Percentiles rank a stretch among this genome's conserved stretches.
Conservation (phyloP, 306 rosid species). For the Echinosophora koreensis region DNA sequence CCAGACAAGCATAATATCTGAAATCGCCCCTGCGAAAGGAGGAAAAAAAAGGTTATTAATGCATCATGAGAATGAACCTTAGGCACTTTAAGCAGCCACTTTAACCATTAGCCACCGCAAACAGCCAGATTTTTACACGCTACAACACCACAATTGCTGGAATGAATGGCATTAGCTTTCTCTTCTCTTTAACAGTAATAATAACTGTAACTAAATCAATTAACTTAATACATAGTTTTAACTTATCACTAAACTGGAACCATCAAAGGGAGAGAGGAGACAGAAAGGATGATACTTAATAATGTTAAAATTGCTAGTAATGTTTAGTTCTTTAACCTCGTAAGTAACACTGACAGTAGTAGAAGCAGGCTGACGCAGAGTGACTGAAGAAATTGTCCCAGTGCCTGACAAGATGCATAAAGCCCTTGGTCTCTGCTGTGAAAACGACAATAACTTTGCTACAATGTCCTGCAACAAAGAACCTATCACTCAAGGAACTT, state of each 20-base stretch:
- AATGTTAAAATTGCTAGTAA: conserved; percentile 4
- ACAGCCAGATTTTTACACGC: background rate
- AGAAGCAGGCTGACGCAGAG: conserved; percentile 92
- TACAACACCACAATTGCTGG: background rate
- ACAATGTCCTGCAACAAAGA: conserved; percentile 79
- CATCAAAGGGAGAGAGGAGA: conserved; percentile 18
- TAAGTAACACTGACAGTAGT: conserved; percentile 67
- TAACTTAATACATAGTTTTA: background rate
- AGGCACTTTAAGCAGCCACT: conserved; percentile 3
- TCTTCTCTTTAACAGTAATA: background rate
- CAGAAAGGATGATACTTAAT: conserved; percentile 18
- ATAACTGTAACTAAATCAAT: conserved; percentile 34
- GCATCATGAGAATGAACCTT: conserved; percentile 28
- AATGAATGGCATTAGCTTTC: conserved; percentile 9
- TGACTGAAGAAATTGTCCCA: conserved; percentile 80
- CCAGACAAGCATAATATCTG: conserved; percentile 94
- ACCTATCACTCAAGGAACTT: conserved; percentile 38
- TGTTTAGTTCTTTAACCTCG: conserved; percentile 64
- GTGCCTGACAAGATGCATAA: conserved; percentile 86
- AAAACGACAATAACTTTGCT: conserved; percentile 71
- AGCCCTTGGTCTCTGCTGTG: conserved; percentile 94
- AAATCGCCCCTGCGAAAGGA: conserved; percentile 78
- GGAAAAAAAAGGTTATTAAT: background rate
- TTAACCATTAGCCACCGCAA: conserved; percentile 7
- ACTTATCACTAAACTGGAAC: background rate